These are phyloP conservation scores for Colletotrichum liriopes DNA, from an alignment of 2,329 filamentous ascomycete species.

Conservation along the genomic window DNA sequence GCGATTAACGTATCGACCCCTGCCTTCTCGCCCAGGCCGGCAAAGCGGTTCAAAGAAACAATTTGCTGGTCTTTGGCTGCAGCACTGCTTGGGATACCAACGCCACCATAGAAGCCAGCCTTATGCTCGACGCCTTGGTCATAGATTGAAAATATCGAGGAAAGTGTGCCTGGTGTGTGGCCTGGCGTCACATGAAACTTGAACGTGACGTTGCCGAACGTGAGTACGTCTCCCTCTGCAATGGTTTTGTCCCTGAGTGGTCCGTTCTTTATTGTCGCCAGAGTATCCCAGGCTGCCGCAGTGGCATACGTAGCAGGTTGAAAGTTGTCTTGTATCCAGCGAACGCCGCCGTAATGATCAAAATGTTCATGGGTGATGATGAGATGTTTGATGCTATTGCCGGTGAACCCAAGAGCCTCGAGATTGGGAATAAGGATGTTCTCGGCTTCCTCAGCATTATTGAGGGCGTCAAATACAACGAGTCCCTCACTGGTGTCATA, in stretches of 20 bases:
- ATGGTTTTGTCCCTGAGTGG: constrained; percentile 5
- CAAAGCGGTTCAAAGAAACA: constrained; percentile 20
- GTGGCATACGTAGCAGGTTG: constrained; percentile 43
- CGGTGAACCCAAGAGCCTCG: constrained; percentile 44
- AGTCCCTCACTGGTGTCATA: constrained; percentile 49
- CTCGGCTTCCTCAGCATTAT: constrained; percentile 25
- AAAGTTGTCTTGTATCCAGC: constrained; percentile 47
- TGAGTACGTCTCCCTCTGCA: constrained; percentile 35
- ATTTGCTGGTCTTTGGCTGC: constrained; percentile 45
- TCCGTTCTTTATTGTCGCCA: background rate
- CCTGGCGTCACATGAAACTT: constrained; percentile 46
- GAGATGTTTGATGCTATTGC: constrained; percentile 49
- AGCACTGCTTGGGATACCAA: constrained; percentile 43
- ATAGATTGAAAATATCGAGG: constrained; percentile 45
- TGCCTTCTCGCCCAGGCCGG: constrained; percentile 11
- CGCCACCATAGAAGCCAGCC: constrained; percentile 47
- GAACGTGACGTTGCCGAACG: constrained; percentile 46
- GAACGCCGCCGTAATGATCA: constrained; percentile 49
- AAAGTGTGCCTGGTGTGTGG: constrained; percentile 47
- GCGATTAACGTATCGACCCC: constrained; percentile 28
- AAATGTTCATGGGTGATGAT: constrained; percentile 50
- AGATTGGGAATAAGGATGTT: constrained; percentile 31
- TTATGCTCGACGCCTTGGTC: constrained; percentile 44
- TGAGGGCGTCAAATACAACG: constrained; percentile 29
- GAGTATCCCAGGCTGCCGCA: constrained; percentile 36